Base-by-base conservation (phyloP, 164 flowering plant genomes). In the Nymphaea colorata region DNA sequence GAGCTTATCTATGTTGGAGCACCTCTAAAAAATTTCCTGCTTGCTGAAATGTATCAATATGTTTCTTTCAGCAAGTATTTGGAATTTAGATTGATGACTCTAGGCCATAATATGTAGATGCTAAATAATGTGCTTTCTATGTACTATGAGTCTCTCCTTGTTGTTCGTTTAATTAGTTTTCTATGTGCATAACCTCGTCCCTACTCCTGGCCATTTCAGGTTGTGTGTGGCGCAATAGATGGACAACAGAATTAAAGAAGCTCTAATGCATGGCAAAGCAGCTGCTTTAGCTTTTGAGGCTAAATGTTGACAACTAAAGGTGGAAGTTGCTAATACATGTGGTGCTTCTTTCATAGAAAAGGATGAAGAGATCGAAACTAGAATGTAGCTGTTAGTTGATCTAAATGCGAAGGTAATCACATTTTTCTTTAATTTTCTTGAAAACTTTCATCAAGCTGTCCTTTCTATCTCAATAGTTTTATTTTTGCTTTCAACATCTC, bases 31-130 rank as follows among this genome's bases (percentile, higher is more conserved):
- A 85, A 81, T 69, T 86, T 98, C 53, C 82, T 71, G 53, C 74
- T 90, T n/a, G 94, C 93, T 76, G 94, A 90, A 76, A 73, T 95
- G 98, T 90, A 92, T 92, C 99, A 98, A 51, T 15, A 8, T 51
- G 8, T 51, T 47, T 47, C 3, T 51, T 51, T 15, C 5, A 4
- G 36, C 36, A 0, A 25, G 1, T 25, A 25, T 25, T 25, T 25
- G 36, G 36, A 25, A 25, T 25, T 25, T 0, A 1, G 36, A 25
- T 25, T 25, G 36, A 25, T 25, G 36, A 25, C 36, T 25, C 36
- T 25, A 25, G 1, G 36, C 36, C 36, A 25, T 25, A 25, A 25
- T 0, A 25, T 25, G 36, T 25, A 25, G 36, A 25, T 25, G 36
- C 36, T 25, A 15, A 51, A 51, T 25, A 25, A 1, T 15, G 8